A percentile compares a stretch with the other conserved stretches of the same genome.
phyloP scores from a whole-genome alignment of 176 grass and related monocot species.

The Alopecurus myosuroides region DNA sequence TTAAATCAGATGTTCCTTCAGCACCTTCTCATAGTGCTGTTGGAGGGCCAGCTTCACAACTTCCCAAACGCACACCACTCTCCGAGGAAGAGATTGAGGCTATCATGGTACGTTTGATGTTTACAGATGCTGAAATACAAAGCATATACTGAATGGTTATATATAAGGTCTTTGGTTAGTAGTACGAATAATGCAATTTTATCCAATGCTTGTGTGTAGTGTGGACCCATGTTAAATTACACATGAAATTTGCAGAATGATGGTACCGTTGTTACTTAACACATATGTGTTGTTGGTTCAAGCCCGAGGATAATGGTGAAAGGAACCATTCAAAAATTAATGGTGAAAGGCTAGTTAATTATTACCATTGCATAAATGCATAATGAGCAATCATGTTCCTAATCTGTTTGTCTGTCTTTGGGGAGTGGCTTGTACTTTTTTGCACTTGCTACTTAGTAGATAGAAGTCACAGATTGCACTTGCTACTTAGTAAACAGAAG shows the following conservation, averaged over 20 bases:
- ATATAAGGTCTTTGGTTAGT: neutral
- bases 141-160: neutral
- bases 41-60: conserved; percentile 87
- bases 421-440: neutral
- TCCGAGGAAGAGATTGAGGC: conserved; percentile 93
- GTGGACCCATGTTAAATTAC: neutral
- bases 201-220: neutral
- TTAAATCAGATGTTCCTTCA: conserved; percentile 82
- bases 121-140: neutral
- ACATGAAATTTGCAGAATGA: conserved; percentile 14
- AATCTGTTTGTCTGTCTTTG: neutral
- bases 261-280: neutral
- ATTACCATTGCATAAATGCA: neutral
- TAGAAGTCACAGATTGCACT: neutral
- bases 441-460: neutral
- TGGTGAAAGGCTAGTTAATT: neutral
- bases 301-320: neutral
- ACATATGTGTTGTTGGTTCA: neutral
- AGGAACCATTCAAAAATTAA: too few species aligned
- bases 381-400: neutral
- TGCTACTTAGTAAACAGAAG: neutral
- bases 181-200: neutral
- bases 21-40: conserved; percentile 78
- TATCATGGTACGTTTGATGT: conserved; percentile 66
- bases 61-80: conserved; percentile 85